A percentile compares a stretch with the other conserved stretches of the same genome.
These are phyloP conservation scores for Puccinia hordei DNA, from an alignment of 1,284 basidiomycete genomes.

Conservation along the genomic window DNA sequence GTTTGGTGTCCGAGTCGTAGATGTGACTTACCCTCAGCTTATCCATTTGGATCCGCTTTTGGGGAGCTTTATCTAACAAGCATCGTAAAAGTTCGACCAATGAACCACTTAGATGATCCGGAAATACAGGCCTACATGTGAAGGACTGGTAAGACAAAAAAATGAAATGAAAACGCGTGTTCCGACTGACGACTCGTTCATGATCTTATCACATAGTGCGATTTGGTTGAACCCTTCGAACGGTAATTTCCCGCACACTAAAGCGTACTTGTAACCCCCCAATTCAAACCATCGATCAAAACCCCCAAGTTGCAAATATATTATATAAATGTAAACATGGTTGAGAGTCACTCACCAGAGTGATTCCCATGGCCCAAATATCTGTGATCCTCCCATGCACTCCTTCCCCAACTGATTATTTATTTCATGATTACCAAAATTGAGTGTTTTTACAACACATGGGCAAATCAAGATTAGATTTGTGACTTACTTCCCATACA, in stretches of 20 bases:
- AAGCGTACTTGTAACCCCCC: slow-evolving; percentile 2
- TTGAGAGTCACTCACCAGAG: slow-evolving; percentile 2
- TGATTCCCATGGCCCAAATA: slow-evolving; percentile 43
- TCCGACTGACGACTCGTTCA: slow-evolving; percentile 26
- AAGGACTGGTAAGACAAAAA: no score
- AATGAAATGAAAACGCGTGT: no score
- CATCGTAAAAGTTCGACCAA: not conserved
- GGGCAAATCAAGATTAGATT: not conserved
- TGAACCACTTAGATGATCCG: not conserved
- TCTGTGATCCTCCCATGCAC: slow-evolving; percentile 15
- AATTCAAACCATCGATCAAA: no score
- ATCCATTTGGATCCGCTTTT: no score
- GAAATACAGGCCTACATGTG: not conserved
- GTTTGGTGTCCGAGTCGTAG: no score
- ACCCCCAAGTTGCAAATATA: no score
- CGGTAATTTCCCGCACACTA: slow-evolving; percentile 8
- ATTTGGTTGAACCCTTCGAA: slow-evolving; percentile 28
- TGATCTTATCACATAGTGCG: slow-evolving; percentile 16
- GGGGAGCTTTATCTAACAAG: not conserved
- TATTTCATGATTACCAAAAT: no score
- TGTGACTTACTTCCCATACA: slow-evolving; percentile 20
- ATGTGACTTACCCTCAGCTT: no score
- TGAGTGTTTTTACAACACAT: no score
- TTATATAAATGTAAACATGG: not conserved
- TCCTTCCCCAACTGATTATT: slow-evolving; percentile 3